A percentile compares a stretch with the other conserved stretches of the same genome.
Evolutionary conservation across 768 basidiomycete species (phyloP).

Genomic region (Hydnomerulius pinastri): DNA sequence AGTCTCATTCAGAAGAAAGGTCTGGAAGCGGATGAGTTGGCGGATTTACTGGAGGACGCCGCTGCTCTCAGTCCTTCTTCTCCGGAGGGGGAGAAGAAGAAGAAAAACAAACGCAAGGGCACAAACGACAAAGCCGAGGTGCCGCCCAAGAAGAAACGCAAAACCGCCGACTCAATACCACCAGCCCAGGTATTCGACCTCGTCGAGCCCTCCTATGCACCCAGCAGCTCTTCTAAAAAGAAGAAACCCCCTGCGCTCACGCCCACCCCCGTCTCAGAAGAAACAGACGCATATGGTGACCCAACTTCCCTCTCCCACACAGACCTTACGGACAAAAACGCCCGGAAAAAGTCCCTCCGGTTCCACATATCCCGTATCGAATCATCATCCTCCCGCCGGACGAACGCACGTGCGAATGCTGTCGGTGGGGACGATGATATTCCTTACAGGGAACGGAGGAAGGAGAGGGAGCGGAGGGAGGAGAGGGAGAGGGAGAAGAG

Average conservation of each 20-base stretch:
- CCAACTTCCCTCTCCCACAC: constrained; percentile 61
- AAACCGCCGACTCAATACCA: constrained; percentile 35
- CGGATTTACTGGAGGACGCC: constrained; percentile 58
- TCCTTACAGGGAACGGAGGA: constrained; percentile 79
- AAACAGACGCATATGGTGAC: constrained; percentile 65
- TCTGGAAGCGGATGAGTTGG: constrained; percentile 52
- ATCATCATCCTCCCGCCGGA: constrained; percentile 72
- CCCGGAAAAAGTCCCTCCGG: constrained; percentile 78
- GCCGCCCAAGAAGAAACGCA: constrained; percentile 66
- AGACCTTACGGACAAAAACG: constrained; percentile 82
- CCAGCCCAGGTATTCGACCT: constrained; percentile 66
- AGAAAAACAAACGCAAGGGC: constrained; percentile 1
- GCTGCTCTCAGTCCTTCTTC: constrained; percentile 12
- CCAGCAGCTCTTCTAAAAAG: constrained; percentile 28
- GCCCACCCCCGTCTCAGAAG: constrained; percentile 9
- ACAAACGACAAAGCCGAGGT: constrained; percentile 11
- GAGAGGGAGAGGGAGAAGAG: constrained; percentile 45
- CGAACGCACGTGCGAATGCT: constrained; percentile 68
- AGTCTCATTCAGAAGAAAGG: constrained; percentile 37
- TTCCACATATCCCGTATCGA: constrained; percentile 96
- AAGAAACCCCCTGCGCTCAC: constrained; percentile 21
- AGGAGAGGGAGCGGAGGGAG: constrained; percentile 56
- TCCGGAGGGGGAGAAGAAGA: too few species aligned
- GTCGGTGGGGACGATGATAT: constrained; percentile 94
- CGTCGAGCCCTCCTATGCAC: constrained; percentile 65